Evolutionary conservation across 768 basidiomycete species (phyloP).

Genomic region (Gloeophyllum trabeum): DNA sequence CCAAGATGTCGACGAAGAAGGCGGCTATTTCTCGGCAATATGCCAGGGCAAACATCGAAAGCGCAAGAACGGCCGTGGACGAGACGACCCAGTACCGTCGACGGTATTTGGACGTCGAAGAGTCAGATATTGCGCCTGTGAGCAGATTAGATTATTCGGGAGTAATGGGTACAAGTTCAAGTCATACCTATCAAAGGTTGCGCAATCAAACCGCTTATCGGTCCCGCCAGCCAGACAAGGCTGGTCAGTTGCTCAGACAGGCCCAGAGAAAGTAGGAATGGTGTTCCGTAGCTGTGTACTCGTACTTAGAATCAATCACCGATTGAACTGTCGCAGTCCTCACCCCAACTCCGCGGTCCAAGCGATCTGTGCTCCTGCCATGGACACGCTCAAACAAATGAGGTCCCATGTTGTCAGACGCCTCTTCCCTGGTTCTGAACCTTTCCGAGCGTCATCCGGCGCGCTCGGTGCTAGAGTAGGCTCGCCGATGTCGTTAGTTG

Average conservation of each 20-base stretch:
- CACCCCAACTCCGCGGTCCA: slow-evolving; percentile 97
- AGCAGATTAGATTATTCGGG: not conserved
- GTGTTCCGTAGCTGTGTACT: slow-evolving; percentile 77
- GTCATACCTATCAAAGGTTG: slow-evolving; percentile 90
- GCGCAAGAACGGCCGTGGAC: slow-evolving; percentile 72
- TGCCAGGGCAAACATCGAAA: slow-evolving; percentile 72
- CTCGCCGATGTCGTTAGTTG: slow-evolving; percentile 21
- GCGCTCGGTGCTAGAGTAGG: not conserved
- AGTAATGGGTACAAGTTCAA: not conserved
- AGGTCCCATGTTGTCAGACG: slow-evolving; percentile 51
- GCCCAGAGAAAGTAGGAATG: slow-evolving; percentile 73
- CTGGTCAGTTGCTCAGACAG: slow-evolving; percentile 86
- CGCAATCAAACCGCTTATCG: slow-evolving; percentile 88
- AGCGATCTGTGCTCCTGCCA: slow-evolving; percentile 90
- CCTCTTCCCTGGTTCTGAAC: slow-evolving; percentile 16
- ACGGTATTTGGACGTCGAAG: slow-evolving; percentile 82
- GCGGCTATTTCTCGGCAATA: slow-evolving; percentile 69
- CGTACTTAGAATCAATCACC: not conserved
- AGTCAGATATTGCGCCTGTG: slow-evolving; percentile 88
- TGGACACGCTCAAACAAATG: slow-evolving; percentile 76
- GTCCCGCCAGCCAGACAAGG: slow-evolving; percentile 92
- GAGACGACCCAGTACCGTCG: slow-evolving; percentile 87
- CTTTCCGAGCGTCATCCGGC: not conserved
- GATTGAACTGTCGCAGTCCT: too few relatives aligned
- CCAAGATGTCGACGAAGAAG: slow-evolving; percentile 67